Base-by-base conservation (phyloP, 495 filamentous ascomycete genomes). In the Aspergillus campestris region DNA sequence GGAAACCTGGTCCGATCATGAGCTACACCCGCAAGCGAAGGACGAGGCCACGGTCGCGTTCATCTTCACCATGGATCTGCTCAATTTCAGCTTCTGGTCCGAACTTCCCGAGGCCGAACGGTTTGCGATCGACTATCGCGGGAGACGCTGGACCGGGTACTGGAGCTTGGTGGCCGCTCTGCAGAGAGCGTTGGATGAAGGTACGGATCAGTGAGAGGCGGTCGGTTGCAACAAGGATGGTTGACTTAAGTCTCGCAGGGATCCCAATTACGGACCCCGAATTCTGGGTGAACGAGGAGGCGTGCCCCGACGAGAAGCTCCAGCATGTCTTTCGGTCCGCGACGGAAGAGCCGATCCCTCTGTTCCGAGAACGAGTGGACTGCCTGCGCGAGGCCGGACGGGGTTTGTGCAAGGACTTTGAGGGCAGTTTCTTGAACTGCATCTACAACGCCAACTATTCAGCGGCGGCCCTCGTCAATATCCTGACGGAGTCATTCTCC, bases 21-120 rank as follows among this genome's bases (percentile, higher is more conserved):
- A 91, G 51, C 67, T 97, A n/a, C 92, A 98, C 56, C 92, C 92
- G 8, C 80, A 89, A 51, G 49, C 75, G 8, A 86, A 85, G 47
- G 78, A 92, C 55, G 82, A 86, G 54, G 77, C 65, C 32, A 86
- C 86, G 0, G 79, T 95, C 8, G 80, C 87, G 49, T 96, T 97
- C 57, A 89, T 98, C 39, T 96, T 98, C 61, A 85, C 85, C 10
- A 94, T 97, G 88, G 92, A 98, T 58, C 61, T 98, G 10, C 70
- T 98, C 44, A 98, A 98, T 60, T 98, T 97, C 56, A 89, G 81
- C 28, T 98, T 98, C 64, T 98, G 91, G 90, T 91, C 86, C 18
- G 82, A 83, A 30, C 68, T 70, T 41, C 49, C 63, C 5, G 68
- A 74, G 30, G 70, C 77, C 8, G 73, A 84, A 50, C 70, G 86